These are phyloP conservation scores for Pythium pyrilobum DNA, from an alignment of 352 stramenopile species.

Conservation along the genomic window DNA sequence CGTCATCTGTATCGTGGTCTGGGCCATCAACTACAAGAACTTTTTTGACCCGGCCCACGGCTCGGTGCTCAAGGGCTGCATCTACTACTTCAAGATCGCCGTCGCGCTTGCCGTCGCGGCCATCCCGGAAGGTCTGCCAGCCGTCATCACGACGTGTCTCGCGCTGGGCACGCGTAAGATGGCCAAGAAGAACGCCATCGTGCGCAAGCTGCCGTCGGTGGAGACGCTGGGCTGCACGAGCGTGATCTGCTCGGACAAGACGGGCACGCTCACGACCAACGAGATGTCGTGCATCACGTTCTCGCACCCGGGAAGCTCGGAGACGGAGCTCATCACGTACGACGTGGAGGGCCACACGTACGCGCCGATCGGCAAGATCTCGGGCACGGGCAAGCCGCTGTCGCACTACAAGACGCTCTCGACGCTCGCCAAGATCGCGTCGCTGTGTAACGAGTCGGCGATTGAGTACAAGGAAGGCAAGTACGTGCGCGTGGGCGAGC, in stretches of 20 bases:
- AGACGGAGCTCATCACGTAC: slow-evolving; percentile 86
- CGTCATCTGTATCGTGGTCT: slow-evolving; percentile 96
- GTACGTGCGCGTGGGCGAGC: slow-evolving; percentile 91
- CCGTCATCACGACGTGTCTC: slow-evolving; percentile 98
- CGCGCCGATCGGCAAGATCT: slow-evolving; percentile 76
- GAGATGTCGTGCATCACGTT: slow-evolving; percentile 94
- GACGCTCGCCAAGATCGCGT: slow-evolving; percentile 87
- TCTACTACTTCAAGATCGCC: slow-evolving; percentile 99
- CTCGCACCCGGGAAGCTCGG: slow-evolving; percentile 50
- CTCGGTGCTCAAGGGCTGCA: slow-evolving; percentile 92
- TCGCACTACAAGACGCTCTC: slow-evolving; percentile 72
- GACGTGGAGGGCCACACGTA: slow-evolving; percentile 94
- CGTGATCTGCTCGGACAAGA: slow-evolving; percentile 93
- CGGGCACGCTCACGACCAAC: slow-evolving; percentile 97
- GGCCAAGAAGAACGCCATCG: slow-evolving; percentile 97
- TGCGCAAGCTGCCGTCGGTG: slow-evolving; percentile 97
- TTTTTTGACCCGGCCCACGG: slow-evolving; percentile 90
- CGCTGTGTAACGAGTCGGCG: slow-evolving; percentile 96
- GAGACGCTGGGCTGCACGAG: slow-evolving; percentile 97
- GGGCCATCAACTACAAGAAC: slow-evolving; percentile 97
- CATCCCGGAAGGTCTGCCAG: slow-evolving; percentile 98
- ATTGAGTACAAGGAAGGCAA: slow-evolving; percentile 87
- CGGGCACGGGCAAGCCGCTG: slow-evolving; percentile 33
- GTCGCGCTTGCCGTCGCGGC: slow-evolving; percentile 97
- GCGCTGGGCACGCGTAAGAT: slow-evolving; percentile 94